Conservation (phyloP, 257 asterid genomes). For the Scutellaria barbata region DNA sequence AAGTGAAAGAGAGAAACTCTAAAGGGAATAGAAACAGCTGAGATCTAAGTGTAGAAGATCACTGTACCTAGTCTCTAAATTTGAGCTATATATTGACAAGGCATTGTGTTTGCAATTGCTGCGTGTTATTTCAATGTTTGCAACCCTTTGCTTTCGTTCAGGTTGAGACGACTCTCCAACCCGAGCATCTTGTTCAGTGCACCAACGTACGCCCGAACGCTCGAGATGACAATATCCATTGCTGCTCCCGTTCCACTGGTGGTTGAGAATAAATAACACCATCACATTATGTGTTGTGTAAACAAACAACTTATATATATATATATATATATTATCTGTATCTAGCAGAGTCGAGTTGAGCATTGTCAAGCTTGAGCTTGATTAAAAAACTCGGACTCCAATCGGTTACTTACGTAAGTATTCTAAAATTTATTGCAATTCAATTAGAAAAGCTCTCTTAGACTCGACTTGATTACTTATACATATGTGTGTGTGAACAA, state of each 20-base stretch:
- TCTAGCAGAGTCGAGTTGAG: no score
- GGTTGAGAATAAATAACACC: neutral
- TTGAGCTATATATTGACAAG: constrained; percentile 21
- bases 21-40: neutral
- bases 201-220: constrained; percentile 79
- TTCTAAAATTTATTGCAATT: no score
- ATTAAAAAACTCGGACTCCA: no score
- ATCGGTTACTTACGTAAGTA: no score
- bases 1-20: neutral
- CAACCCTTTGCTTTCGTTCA: constrained; percentile 26
- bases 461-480: no score
- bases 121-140: constrained; percentile 7
- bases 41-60: neutral
- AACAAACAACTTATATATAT: neutral
- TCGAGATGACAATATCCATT: constrained; percentile 82
- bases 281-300: neutral
- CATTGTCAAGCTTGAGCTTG: no score
- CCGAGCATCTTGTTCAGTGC: constrained; percentile 86
- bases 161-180: constrained; percentile 39
- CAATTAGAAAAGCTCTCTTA: no score
- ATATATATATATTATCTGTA: neutral
- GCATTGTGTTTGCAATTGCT: neutral
- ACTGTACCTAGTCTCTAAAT: neutral
- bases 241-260: constrained; percentile 80
- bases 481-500: no score